Evolutionary conservation across 768 basidiomycete species (phyloP).

Genomic region (Pilatotrama ljubarskyi): DNA sequence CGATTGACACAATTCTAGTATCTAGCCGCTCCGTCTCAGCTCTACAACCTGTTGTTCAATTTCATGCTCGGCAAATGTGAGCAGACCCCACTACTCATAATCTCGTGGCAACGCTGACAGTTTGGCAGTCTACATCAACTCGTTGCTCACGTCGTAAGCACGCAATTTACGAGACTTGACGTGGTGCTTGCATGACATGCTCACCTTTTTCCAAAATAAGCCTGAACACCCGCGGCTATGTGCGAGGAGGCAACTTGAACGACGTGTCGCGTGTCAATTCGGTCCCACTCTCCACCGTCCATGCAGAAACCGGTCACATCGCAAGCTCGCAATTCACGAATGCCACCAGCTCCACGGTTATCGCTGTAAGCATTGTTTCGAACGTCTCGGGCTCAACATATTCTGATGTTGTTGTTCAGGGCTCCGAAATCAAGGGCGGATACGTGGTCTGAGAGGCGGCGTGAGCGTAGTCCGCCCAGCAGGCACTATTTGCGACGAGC

Average conservation of each 20-base stretch:
- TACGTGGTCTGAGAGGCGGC: too few relatives aligned
- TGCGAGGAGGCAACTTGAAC: background rate
- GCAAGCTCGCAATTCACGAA: background rate
- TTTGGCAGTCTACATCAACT: background rate
- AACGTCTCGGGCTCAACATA: too few relatives aligned
- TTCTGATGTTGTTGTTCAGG: too few relatives aligned
- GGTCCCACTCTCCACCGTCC: background rate
- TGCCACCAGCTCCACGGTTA: background rate
- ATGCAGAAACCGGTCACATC: background rate
- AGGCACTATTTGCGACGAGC: too few relatives aligned
- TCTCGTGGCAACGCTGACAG: background rate
- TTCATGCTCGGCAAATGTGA: constrained; percentile 6
- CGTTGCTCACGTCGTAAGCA: background rate
- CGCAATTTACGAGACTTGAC: background rate
- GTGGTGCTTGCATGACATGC: too few relatives aligned
- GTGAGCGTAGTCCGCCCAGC: too few relatives aligned
- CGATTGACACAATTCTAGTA: background rate
- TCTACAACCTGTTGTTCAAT: constrained; percentile 1
- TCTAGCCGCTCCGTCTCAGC: background rate
- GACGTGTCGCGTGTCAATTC: background rate
- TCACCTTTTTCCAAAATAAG: background rate
- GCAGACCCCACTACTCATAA: background rate
- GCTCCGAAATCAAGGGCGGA: too few relatives aligned
- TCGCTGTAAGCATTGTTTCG: too few relatives aligned
- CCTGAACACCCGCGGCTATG: background rate